Base-by-base conservation (phyloP, 768 basidiomycete genomes). In the Lentinus brumalis region DNA sequence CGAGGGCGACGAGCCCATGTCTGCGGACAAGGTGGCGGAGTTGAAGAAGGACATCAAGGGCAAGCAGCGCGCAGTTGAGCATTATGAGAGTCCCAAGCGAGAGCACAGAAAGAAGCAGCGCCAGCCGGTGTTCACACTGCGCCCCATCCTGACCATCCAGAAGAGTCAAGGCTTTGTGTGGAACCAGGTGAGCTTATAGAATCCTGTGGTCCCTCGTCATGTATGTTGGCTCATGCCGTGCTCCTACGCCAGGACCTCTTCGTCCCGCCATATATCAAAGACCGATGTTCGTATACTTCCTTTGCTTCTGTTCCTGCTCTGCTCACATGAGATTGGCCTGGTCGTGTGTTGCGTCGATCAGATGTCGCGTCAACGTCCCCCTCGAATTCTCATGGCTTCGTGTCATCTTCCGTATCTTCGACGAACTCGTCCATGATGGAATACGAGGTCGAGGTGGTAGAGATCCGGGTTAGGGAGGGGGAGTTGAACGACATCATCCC, bases 161-260 rank as follows among this genome's bases (percentile, higher is more conserved):
- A 81, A 82, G 70, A 92, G 91, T 67, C 91, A 94, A 73, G 92
- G 92, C 12, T 94, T 94, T 68, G 92, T 94, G 1, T 94, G 92
- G 92, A 94, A 94, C 68, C 92, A 93, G 81, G 91, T 90, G 54
- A 50, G 86, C 53, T 18, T 26, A 16, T 45, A 12, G n/a, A 42
- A 53, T 4, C 39, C 31, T 45, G 49, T 10, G 26, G 21, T 35
- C 50, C 55, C 31, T 30, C 31, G 42, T 26, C 15, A 41, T 57
- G 39, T 51, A 50, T 29, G 18, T 41, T 26, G 21, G 18, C 38
- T 38, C 40, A 45, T 16, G n/a, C 38, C 2, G 16, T 8, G 53
- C 41, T 41, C 18, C 53, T 42, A 47, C 46, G 45, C 12, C 54
- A 93, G 91, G 92, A 94, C 65, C 80, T 94, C 18, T 94, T 94